Evolutionary conservation across 768 basidiomycete species (phyloP).

Genomic region (Clavulina sp.): DNA sequence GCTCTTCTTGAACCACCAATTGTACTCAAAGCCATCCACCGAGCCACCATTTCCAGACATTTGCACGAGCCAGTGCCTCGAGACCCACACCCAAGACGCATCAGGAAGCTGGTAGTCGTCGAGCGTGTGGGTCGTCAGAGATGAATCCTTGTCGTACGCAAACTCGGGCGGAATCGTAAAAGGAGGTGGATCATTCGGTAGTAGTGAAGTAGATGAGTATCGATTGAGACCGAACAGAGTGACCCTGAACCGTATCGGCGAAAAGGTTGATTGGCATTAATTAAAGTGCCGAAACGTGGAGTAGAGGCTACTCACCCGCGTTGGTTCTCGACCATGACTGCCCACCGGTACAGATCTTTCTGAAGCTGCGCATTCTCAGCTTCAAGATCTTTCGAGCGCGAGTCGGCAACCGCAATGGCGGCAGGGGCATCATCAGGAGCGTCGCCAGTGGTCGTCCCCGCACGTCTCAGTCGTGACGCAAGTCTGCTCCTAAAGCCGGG

Average conservation of each 20-base stretch:
- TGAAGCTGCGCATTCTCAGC: background rate
- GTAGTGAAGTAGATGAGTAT: conserved; percentile 51
- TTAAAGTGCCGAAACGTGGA: background rate
- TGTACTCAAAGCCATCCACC: conserved; percentile 48
- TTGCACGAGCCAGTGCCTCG: conserved; percentile 70
- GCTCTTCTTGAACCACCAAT: conserved; percentile 50
- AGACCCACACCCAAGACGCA: conserved; percentile 69
- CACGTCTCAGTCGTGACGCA: background rate
- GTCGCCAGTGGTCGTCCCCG: background rate
- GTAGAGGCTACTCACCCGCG: conserved; percentile 36
- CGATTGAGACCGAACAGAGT: conserved; percentile 55
- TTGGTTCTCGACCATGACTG: conserved; percentile 66
- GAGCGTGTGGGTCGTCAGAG: conserved; percentile 25
- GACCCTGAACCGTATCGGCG: conserved; percentile 20
- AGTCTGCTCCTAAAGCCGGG: background rate
- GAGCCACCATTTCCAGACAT: conserved; percentile 52
- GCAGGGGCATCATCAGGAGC: background rate
- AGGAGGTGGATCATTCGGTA: conserved; percentile 54
- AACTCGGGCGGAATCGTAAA: conserved; percentile 38
- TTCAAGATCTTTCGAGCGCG: background rate
- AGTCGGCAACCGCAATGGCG: background rate
- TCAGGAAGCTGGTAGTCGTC: conserved; percentile 57
- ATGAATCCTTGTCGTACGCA: background rate
- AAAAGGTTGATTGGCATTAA: background rate
- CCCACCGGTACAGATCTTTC: conserved; percentile 52